Conservation (phyloP, 2,329 filamentous ascomycete species). For the Sporothrix brasiliensis region DNA sequence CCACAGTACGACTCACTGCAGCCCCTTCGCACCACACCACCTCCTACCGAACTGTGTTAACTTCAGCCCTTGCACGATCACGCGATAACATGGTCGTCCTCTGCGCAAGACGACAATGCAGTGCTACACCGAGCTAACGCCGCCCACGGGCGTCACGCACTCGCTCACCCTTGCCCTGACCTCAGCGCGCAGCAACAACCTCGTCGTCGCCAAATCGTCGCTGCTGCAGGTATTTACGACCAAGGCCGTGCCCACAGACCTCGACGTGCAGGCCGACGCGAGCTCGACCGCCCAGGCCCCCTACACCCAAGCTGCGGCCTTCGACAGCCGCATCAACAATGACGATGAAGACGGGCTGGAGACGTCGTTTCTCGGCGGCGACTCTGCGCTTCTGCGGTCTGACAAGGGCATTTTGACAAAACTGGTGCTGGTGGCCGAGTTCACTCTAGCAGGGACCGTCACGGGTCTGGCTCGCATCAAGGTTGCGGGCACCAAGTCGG, state of each 20-base stretch:
- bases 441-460: constrained; percentile 79
- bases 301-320: constrained; percentile 37
- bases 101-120: constrained; percentile 65
- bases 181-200: constrained; percentile 74
- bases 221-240: constrained; percentile 87
- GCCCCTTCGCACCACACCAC: background rate
- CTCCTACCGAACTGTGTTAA: background rate
- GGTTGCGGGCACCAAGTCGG: constrained; percentile 70
- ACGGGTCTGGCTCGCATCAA: constrained; percentile 81
- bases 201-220: constrained; percentile 89
- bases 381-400: constrained; percentile 62
- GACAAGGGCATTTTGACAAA: constrained; percentile 71
- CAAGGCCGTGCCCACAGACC: constrained; percentile 66
- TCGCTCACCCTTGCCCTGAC: constrained; percentile 78
- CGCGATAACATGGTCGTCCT: constrained; percentile 32
- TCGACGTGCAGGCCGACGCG: constrained; percentile 51
- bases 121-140: constrained; percentile 94
- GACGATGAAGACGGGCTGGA: constrained; percentile 68
- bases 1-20: background rate
- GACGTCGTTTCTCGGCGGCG: constrained; percentile 66
- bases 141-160: constrained; percentile 92
- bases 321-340: constrained; percentile 47
- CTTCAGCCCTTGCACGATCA: background rate
- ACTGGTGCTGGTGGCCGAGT: constrained; percentile 82
- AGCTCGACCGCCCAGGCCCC: constrained; percentile 43